Conservation (phyloP, 1,284 basidiomycete species). For the Ustilago sp. region DNA sequence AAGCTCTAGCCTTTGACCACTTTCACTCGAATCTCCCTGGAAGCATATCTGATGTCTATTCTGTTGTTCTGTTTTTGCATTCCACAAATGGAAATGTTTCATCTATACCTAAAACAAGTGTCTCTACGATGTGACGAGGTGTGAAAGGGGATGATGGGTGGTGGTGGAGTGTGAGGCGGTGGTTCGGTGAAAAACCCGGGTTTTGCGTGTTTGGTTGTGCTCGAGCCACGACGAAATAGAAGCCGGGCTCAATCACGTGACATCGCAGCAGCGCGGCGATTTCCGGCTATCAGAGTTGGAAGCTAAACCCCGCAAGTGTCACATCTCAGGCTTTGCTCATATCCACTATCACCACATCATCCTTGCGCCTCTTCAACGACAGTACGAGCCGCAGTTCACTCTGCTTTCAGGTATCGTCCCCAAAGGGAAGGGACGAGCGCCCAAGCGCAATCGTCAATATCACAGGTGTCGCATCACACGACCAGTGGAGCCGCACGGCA, state of each 20-base stretch:
- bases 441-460: background rate
- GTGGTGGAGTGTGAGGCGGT: background rate
- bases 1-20: conserved; percentile 74
- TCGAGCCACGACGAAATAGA: conserved; percentile 5
- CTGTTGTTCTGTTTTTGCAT: background rate
- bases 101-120: background rate
- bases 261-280: background rate
- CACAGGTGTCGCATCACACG: conserved; percentile 7
- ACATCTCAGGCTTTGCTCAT: background rate
- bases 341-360: background rate
- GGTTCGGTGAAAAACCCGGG: background rate
- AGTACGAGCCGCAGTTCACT: too few relatives aligned
- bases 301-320: background rate
- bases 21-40: background rate
- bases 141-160: background rate
- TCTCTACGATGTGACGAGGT: background rate
- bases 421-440: too few relatives aligned
- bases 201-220: background rate
- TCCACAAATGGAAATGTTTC: background rate
- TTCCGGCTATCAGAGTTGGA: conserved; percentile 5
- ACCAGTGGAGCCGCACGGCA: background rate
- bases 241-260: background rate
- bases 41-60: background rate
- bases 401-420: too few relatives aligned
- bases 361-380: too few relatives aligned